Evolutionary conservation across 2,329 filamentous ascomycete genomes (phyloP), one percentile per base, ranked within the genome.

Genomic region (Alternaria triticina): DNA sequence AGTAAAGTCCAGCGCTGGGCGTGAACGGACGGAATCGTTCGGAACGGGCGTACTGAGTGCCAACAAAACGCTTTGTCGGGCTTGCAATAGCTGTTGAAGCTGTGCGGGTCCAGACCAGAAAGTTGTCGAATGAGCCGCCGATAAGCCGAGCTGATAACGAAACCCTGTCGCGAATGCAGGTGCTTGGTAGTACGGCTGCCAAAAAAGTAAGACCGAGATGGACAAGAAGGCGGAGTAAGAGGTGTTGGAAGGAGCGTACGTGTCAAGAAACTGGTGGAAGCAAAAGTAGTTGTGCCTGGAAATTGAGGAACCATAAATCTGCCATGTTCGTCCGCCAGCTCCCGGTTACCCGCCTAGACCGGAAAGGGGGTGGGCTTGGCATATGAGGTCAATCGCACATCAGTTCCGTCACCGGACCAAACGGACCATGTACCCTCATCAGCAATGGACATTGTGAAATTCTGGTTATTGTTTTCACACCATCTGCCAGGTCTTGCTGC

Each of bases 131-230:
- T 57, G 61, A 68, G 52, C 43, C 25, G 66, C 69, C 68, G 75
- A 79, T 79, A 77, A 78, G 75, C 69, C 71, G 76, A 78, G 75
- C 69, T 69, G 76, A 78, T 79, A 78, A 77, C 69, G 65, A 70
- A 70, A 70, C 67, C 70, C 74, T 65, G 64, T 59, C 61, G 52
- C 46, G 27, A 36, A 57, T 22, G 59, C 20, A 62, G 58, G 36
- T 15, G 30, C 40, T 45, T 40, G 23, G 28, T 33, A 46, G 36
- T 56, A 43, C 33, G 20, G 27, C 36, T 25, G 59, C 27, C 15
- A 36, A 54, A 61, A 51, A 45, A 52, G 54, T 49, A 61, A 57
- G 40, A 46, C 40, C 30, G 28, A 36, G 20, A 11, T 49, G 17
- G 33, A 36, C 12, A 50, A 57, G 17, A 36, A 13, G 15, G 28